phyloP scores from a whole-genome alignment of 768 basidiomycete genomes.

The Mycena leptocephala region DNA sequence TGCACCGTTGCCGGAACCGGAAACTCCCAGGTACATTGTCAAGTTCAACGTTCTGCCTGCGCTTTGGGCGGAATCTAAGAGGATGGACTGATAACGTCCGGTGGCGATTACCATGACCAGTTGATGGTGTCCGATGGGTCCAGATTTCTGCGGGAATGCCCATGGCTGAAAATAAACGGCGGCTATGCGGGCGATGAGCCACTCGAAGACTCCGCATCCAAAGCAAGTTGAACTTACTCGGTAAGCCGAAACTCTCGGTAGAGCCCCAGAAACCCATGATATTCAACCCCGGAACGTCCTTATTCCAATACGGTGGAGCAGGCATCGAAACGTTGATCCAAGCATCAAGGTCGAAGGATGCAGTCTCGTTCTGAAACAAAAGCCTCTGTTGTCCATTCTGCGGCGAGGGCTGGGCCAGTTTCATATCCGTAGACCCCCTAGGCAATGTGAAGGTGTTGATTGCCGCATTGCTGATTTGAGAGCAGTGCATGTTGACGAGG shows the following conservation, averaged over 20 bases:
- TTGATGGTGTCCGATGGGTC: slow-evolving; percentile 5
- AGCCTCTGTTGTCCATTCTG: not conserved
- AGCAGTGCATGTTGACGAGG: slow-evolving; percentile 23
- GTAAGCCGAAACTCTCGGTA: not conserved
- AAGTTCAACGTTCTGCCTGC: slow-evolving; percentile 13
- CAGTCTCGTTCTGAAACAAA: not conserved
- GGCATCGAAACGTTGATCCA: slow-evolving; percentile 32
- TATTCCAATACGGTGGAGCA: slow-evolving; percentile 14
- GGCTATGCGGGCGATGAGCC: not conserved
- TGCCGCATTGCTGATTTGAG: slow-evolving; percentile 22
- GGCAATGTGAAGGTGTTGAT: slow-evolving; percentile 24
- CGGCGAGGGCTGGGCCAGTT: slow-evolving; percentile 21
- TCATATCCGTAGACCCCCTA: slow-evolving; percentile 6
- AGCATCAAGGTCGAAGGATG: not conserved
- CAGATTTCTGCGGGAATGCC: not conserved
- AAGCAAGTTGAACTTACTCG: not conserved
- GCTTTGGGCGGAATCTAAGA: slow-evolving; percentile 16
- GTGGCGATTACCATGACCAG: slow-evolving; percentile 27
- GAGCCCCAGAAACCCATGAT: slow-evolving; percentile 16
- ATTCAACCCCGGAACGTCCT: not conserved
- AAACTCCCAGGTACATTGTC: not conserved
- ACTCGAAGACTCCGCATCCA: not conserved
- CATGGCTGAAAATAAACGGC: slow-evolving; percentile 9
- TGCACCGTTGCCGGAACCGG: not conserved
- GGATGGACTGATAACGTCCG: not conserved